Conservation (phyloP, 2,329 filamentous ascomycete species). For the Xylariaceae sp. region DNA sequence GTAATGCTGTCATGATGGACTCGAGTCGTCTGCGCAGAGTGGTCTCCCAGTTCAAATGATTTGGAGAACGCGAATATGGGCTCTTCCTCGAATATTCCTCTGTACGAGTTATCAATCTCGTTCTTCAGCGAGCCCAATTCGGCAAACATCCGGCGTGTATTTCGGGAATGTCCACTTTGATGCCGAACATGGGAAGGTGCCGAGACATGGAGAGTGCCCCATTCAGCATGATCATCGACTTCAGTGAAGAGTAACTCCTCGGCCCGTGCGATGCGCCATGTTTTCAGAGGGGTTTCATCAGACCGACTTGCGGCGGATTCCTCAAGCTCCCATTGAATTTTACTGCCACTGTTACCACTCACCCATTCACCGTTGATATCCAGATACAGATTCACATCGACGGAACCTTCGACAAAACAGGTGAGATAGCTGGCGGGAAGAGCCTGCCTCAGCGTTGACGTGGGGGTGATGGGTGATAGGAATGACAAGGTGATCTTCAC, state of each 20-base stretch:
- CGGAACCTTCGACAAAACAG: conserved; percentile 61
- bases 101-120: conserved; percentile 59
- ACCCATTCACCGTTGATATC: conserved; percentile 77
- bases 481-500: conserved; percentile 47
- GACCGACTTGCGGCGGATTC: conserved; percentile 35
- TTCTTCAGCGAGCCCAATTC: conserved; percentile 62
- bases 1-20: conserved; percentile 49
- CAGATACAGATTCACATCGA: conserved; percentile 59
- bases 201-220: conserved; percentile 75
- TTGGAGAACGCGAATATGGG: conserved; percentile 78
- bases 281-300: conserved; percentile 47
- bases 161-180: conserved; percentile 63
- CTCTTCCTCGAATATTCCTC: conserved; percentile 68
- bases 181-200: conserved; percentile 62
- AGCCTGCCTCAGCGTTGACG: conserved; percentile 72
- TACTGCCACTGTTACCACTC: conserved; percentile 64
- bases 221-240: conserved; percentile 68
- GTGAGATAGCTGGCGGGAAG: conserved; percentile 78
- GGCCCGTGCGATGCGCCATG: conserved; percentile 58
- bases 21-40: conserved; percentile 28
- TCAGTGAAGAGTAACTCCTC: conserved; percentile 70
- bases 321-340: conserved; percentile 64
- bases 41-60: conserved; percentile 47
- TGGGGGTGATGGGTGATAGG: conserved; percentile 74
- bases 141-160: conserved; percentile 65